Percentiles rank a stretch among this genome's conserved stretches.
These are phyloP conservation scores for Tilletia setariae DNA, from an alignment of 1,284 basidiomycete species.

Conservation along the genomic window DNA sequence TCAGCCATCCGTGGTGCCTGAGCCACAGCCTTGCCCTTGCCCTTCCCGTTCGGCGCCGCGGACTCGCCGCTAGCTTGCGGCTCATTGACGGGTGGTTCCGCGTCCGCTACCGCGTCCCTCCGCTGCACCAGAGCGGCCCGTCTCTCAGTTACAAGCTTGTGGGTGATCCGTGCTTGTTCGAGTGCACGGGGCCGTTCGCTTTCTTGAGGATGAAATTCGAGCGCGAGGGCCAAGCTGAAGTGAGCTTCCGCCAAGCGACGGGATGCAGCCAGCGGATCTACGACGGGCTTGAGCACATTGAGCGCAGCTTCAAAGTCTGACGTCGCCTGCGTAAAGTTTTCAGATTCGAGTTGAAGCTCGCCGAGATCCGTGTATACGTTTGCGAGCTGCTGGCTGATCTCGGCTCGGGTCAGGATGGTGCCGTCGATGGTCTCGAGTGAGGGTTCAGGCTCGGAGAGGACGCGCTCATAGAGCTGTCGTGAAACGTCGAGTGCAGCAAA, in stretches of 20 bases:
- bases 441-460: neutral
- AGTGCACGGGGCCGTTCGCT: neutral
- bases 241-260: conserved; percentile 9
- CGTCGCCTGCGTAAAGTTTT: neutral
- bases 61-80: neutral
- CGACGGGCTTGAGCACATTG: neutral
- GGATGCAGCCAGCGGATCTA: neutral
- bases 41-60: neutral
- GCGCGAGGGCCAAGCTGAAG: neutral
- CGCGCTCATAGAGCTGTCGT: conserved; percentile 5
- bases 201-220: conserved; percentile 2
- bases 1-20: neutral
- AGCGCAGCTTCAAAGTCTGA: conserved; percentile 2
- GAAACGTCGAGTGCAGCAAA: conserved; percentile 8
- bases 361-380: conserved; percentile 9
- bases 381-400: neutral
- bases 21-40: conserved; percentile 3
- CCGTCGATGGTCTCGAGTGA: conserved; percentile 10
- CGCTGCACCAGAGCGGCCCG: neutral
- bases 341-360: conserved; percentile 14
- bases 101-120: neutral
- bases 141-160: neutral
- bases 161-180: neutral
- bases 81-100: neutral
- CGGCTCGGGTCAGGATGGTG: neutral